Base-by-base conservation (phyloP, 768 basidiomycete species). In the Psilocybe cubensis region DNA sequence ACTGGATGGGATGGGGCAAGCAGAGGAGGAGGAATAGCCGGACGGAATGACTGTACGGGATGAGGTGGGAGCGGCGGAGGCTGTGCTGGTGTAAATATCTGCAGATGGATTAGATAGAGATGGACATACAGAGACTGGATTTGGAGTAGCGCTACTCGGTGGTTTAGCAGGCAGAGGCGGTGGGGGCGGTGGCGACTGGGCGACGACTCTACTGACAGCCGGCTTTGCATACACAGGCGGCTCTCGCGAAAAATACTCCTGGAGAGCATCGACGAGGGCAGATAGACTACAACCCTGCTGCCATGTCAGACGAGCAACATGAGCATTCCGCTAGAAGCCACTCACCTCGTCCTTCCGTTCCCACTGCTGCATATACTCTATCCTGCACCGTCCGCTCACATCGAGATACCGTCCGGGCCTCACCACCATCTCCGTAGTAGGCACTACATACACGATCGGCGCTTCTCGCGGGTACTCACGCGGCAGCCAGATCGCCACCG, bases 161-260 rank as follows among this genome's bases (percentile, higher is more conserved):
- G 57, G 57, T n/a, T 54, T 58, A 40, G 51, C 45, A 42, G 57
- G 57, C 46, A 53, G 52, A 54, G 57, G 28, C 17, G 51, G 57
- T 29, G 57, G 44, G 23, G 52, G 53, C 48, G 54, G 46, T 47
- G 59, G 55, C 31, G 52, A 47, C n/a, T n/a, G n/a, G n/a, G n/a
- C n/a, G n/a, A 67, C 20, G 47, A 59, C 41, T 55, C n/a, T 54
- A 49, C 58, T 59, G 48, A 47, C 35, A 41, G 20, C 82, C 14
- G 92, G 88, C 72, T 89, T 94, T 28, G 96, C 87, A 69, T 95
- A 97, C 14, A 98, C 85, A 6, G 96, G 96, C 41, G 96, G 96
- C 44, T 87, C 82, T 27, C 79, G 79, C 20, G 93, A 96, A 74
- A 98, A 98, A 54, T 88, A 80, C 38, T 85, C 80, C 63, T 91